These are phyloP conservation scores for Verticillium nonalfalfae DNA, from an alignment of 2,329 filamentous ascomycete species.

Conservation along the genomic window DNA sequence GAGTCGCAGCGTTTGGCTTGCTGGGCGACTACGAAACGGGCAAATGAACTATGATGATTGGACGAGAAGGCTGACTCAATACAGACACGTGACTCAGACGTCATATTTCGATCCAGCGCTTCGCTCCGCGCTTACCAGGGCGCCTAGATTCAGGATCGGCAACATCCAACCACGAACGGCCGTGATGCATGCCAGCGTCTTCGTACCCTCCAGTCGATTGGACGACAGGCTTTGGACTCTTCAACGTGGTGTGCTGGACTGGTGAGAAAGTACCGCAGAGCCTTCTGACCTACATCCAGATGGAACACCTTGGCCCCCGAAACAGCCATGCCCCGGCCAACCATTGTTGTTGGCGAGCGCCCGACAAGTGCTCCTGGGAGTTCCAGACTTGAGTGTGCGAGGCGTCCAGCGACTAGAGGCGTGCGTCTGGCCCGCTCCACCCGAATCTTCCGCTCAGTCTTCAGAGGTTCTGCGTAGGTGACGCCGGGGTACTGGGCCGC, in stretches of 20 bases:
- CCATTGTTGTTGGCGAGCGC: constrained; percentile 7
- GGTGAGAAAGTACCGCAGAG: constrained; percentile 7
- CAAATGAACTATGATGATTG: background rate
- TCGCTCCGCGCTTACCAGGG: background rate
- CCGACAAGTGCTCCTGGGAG: background rate
- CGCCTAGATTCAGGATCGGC: background rate
- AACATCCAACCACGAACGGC: background rate
- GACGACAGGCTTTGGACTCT: background rate
- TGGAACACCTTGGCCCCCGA: constrained; percentile 6
- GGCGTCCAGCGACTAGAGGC: background rate
- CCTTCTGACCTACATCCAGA: constrained; percentile 4
- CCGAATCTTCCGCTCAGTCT: background rate
- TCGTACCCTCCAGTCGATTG: constrained; percentile 1
- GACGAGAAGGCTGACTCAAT: background rate
- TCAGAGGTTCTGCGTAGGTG: background rate
- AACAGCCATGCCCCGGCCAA: constrained; percentile 9
- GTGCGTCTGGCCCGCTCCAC: background rate
- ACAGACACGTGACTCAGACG: background rate
- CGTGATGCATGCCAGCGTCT: background rate
- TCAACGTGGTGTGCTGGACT: constrained; percentile 2
- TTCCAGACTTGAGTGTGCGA: background rate
- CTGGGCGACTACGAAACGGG: background rate
- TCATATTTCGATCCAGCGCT: background rate
- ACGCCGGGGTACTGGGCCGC: background rate
- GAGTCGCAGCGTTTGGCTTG: background rate